phyloP scores from a whole-genome alignment of 345 rosid species.

The Lepidium aucheri region DNA sequence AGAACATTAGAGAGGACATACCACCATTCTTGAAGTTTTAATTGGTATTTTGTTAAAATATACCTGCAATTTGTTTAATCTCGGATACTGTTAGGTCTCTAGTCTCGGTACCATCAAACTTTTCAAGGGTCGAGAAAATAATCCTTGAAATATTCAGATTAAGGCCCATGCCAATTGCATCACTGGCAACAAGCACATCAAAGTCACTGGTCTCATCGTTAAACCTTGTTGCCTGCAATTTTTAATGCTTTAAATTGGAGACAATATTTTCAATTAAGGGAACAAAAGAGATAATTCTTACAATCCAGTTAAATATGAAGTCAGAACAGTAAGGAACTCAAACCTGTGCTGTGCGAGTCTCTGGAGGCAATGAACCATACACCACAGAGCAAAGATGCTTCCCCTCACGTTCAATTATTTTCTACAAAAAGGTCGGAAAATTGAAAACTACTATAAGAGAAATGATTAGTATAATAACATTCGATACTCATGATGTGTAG shows the following conservation, averaged over 20 bases:
- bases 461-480: background rate
- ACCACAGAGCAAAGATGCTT: slow-evolving; percentile 91
- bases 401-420: slow-evolving; percentile 50
- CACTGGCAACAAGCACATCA: slow-evolving; percentile 97
- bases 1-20: background rate
- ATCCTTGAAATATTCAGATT: slow-evolving; percentile 87
- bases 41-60: background rate
- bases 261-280: background rate
- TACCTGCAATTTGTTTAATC: slow-evolving; percentile 96
- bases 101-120: slow-evolving; percentile 64
- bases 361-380: slow-evolving; percentile 88
- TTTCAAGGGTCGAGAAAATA: slow-evolving; percentile 68
- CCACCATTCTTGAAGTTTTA: background rate
- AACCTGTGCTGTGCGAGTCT: slow-evolving; percentile 95
- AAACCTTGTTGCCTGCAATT: slow-evolving; percentile 80
- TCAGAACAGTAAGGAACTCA: slow-evolving; percentile 16
- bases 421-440: slow-evolving; percentile 29
- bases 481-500: background rate
- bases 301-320: background rate
- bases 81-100: slow-evolving; percentile 72
- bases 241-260: slow-evolving; percentile 24
- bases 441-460: background rate
- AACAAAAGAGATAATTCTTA: background rate
- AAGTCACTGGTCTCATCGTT: slow-evolving; percentile 73
- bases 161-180: slow-evolving; percentile 98